Base-by-base conservation (phyloP, 1,284 basidiomycete species). In the Ceratobasidium sp. region DNA sequence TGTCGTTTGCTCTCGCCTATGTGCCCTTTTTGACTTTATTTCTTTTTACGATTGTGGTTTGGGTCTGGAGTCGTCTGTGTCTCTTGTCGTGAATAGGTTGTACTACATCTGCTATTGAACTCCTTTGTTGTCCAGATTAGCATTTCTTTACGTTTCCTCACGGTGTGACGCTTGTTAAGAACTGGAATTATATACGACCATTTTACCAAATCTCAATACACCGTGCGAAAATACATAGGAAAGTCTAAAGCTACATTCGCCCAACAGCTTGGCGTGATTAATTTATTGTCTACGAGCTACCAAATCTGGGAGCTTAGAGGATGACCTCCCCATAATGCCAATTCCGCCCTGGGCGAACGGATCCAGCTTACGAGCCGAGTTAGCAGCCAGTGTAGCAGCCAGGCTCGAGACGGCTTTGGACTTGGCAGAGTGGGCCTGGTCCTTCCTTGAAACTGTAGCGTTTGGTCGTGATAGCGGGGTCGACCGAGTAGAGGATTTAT, bases 81-180 rank as follows among this genome's bases (percentile, higher is more conserved):
- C 65, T 69, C 39, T 48, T 69, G 34, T 69, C 52, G 65, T 69
- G 65, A 69, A 69, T 69, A 57, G 65, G 65, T 53, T 69, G 65
- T 69, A 69, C 65, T 69, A 69, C 65, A 69, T 55, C 39, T 69
- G 65, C 65, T 69, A 69, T 69, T 69, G 52, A 69, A 69, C 50
- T 39, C 53, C 52, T 69, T 48, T 69, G 65, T 69, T 69, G 53
- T 69, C 53, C 23, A 69, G 50, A 69, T 69, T 69, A 57, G 21
- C 62, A 53, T 55, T 53, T 67, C 62, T 12, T 52, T 67, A 53
- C 39, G 41, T 69, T 57, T 58, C 36, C 58, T 69, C 36, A 53
- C 43, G 36, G 52, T 46, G 52, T 45, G 65, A 58, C 32, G 36
- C 45, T 43, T 43, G 36, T 60, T 28, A 28, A 60, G 58, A 53